Evolutionary conservation across 208 protist species (phyloP).

Genomic region (Blastocrithidia nonstop): DNA sequence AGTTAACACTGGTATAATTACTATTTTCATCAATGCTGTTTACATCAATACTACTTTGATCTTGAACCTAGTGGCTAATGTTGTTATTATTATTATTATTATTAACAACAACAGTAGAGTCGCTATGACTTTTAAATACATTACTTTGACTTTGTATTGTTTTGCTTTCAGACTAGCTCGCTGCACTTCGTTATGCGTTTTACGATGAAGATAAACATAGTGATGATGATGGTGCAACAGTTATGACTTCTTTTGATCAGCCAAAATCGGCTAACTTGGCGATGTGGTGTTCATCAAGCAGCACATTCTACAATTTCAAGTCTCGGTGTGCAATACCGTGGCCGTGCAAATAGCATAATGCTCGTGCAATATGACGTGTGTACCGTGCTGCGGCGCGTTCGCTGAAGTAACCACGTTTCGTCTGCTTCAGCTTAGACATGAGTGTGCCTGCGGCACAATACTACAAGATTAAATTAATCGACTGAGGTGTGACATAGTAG

Average conservation of each 20-base stretch:
- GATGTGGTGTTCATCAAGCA: constrained; percentile 53
- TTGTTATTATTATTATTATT: constrained; percentile 7
- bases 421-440: constrained; percentile 14
- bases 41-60: constrained; percentile 1
- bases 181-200: too few species aligned
- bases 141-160: too few species aligned
- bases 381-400: constrained; percentile 44
- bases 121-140: too few species aligned
- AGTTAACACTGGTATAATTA: background rate
- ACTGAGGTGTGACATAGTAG: constrained; percentile 43
- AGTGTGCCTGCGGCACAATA: constrained; percentile 56
- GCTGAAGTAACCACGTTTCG: constrained; percentile 9
- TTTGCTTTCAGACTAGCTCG: too few species aligned
- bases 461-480: constrained; percentile 52
- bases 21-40: too few species aligned
- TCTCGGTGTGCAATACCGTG: constrained; percentile 75
- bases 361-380: constrained; percentile 44
- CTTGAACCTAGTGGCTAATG: background rate
- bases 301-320: constrained; percentile 83
- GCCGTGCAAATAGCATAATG: constrained; percentile 56
- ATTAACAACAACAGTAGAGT: too few species aligned
- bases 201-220: too few species aligned
- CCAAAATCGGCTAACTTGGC: constrained; percentile 99
- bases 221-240: too few species aligned
- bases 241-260: constrained; percentile 80